Evolutionary conservation across 2,329 filamentous ascomycete genomes (phyloP).

Genomic region (Epichloe scottii): DNA sequence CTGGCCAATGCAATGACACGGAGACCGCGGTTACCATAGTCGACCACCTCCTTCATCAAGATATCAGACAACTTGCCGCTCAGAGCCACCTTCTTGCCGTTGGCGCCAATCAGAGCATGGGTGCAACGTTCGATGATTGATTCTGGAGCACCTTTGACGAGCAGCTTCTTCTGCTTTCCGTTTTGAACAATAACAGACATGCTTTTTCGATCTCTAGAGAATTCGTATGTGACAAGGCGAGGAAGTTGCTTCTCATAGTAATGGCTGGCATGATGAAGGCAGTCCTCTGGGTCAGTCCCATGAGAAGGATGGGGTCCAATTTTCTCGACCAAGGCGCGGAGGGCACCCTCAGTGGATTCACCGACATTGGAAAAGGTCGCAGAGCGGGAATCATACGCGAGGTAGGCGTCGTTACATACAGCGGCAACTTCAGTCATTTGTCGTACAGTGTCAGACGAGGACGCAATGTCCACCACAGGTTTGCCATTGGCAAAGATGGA

Average conservation of each 20-base stretch:
- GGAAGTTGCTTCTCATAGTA: slow-evolving; percentile 68
- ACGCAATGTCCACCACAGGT: slow-evolving; percentile 52
- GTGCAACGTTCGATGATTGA: slow-evolving; percentile 88
- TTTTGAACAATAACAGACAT: slow-evolving; percentile 89
- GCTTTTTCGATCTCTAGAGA: slow-evolving; percentile 95
- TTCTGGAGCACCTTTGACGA: slow-evolving; percentile 95
- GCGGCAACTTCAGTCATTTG: slow-evolving; percentile 63
- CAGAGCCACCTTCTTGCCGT: slow-evolving; percentile 66
- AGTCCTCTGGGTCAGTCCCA: slow-evolving; percentile 42
- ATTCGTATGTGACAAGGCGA: slow-evolving; percentile 82
- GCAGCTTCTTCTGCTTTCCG: slow-evolving; percentile 59
- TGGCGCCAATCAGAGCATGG: slow-evolving; percentile 61
- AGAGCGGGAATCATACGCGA: slow-evolving; percentile 69
- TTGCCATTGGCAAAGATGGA: slow-evolving; percentile 58
- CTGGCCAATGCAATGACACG: slow-evolving; percentile 90
- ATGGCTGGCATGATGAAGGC: slow-evolving; percentile 69
- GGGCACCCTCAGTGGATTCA: slow-evolving; percentile 88
- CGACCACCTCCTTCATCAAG: slow-evolving; percentile 66
- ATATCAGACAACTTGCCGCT: slow-evolving; percentile 56
- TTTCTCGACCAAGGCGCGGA: slow-evolving; percentile 87
- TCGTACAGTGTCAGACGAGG: slow-evolving; percentile 61
- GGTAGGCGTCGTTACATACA: slow-evolving; percentile 78
- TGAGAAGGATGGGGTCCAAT: slow-evolving; percentile 65
- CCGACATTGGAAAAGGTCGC: slow-evolving; percentile 71
- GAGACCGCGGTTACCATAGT: slow-evolving; percentile 84